phyloP scores from a whole-genome alignment of 192 early-diverging fungal genomes.

The Spizellomyces sp. region DNA sequence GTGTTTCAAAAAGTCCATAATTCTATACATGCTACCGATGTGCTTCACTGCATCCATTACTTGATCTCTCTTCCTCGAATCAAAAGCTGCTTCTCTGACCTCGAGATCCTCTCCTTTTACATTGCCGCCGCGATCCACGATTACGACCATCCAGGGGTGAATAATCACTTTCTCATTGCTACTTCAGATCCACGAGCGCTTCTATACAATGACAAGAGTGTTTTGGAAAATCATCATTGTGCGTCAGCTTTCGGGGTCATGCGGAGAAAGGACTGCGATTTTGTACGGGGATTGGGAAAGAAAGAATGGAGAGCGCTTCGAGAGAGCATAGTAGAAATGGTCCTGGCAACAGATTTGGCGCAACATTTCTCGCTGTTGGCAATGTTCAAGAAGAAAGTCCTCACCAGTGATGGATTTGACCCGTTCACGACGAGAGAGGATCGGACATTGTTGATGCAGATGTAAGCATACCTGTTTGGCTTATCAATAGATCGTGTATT shows the following conservation, averaged over 20 bases:
- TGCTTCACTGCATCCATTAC: conserved; percentile 58
- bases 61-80: conserved; percentile 37
- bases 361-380: conserved; percentile 51
- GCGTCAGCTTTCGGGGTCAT: conserved; percentile 57
- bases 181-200: conserved; percentile 49
- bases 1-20: conserved; percentile 39
- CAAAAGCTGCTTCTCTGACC: conserved; percentile 46
- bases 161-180: conserved; percentile 58
- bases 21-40: conserved; percentile 58
- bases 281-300: conserved; percentile 43
- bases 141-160: conserved; percentile 63
- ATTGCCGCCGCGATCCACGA: conserved; percentile 63
- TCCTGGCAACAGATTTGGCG: conserved; percentile 58
- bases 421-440: conserved; percentile 48
- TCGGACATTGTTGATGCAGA: conserved; percentile 52
- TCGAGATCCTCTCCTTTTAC: conserved; percentile 51
- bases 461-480: conserved; percentile 30
- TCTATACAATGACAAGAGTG: conserved; percentile 61
- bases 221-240: conserved; percentile 66
- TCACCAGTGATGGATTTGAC: conserved; percentile 49
- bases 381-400: conserved; percentile 55
- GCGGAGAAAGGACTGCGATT: conserved; percentile 43
- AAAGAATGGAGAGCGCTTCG: conserved; percentile 43
- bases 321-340: conserved; percentile 56
- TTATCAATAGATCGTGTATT: not conserved